A percentile compares a stretch with the other conserved stretches of the same genome.
phyloP scores from a whole-genome alignment of 2,329 filamentous ascomycete genomes.

The Nemania abortiva region DNA sequence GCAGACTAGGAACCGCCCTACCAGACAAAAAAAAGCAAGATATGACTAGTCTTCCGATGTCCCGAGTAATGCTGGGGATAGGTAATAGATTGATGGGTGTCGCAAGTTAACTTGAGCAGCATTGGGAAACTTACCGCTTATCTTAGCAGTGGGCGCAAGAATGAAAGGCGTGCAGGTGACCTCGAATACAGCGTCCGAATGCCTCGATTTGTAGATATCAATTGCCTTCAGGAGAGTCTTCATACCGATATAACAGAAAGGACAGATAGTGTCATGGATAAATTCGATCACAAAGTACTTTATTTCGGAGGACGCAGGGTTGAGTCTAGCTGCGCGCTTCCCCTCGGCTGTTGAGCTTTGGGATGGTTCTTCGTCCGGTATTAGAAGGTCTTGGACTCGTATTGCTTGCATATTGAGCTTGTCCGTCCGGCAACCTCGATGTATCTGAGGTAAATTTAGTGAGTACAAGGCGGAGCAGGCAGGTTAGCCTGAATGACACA shows the following conservation, averaged over 20 bases:
- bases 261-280: slow-evolving; percentile 64
- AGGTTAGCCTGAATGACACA: background rate
- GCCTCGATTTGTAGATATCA: slow-evolving; percentile 53
- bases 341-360: slow-evolving; percentile 17
- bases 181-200: slow-evolving; percentile 61
- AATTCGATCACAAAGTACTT: slow-evolving; percentile 59
- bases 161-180: slow-evolving; percentile 63
- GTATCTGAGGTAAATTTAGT: background rate
- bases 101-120: slow-evolving; percentile 4
- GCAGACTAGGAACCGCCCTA: background rate
- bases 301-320: slow-evolving; percentile 21
- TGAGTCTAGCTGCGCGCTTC: background rate
- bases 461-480: background rate
- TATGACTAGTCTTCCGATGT: background rate
- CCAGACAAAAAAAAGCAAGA: background rate
- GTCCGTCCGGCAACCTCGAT: background rate
- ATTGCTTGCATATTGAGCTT: slow-evolving; percentile 48
- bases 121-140: slow-evolving; percentile 47
- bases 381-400: slow-evolving; percentile 47
- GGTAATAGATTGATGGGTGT: background rate
- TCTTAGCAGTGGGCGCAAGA: slow-evolving; percentile 51
- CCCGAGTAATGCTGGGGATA: background rate
- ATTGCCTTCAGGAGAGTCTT: slow-evolving; percentile 61
- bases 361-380: slow-evolving; percentile 40
- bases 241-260: slow-evolving; percentile 65